Conservation (phyloP, 768 basidiomycete species). For the Leccinum ochraceum region DNA sequence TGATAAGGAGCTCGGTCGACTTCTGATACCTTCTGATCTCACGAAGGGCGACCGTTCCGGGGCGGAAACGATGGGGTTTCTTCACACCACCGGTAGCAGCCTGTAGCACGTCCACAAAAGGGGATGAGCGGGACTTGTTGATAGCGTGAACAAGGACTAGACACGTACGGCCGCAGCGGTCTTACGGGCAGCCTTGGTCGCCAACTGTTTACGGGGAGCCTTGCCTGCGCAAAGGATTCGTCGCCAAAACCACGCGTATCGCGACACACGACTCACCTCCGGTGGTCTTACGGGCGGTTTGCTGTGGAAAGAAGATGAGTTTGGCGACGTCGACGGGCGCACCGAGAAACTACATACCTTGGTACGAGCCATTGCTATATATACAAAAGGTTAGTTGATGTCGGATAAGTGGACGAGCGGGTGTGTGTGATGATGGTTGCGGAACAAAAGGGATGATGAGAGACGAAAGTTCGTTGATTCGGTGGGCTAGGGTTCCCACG, state of each 20-base stretch:
- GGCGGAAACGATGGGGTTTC: conserved; percentile 98
- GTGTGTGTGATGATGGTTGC: conserved; percentile 32
- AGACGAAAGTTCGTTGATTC: conserved; percentile 23
- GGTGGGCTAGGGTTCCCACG: conserved; percentile 34
- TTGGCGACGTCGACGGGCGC: neutral
- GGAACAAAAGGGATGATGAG: conserved; percentile 22
- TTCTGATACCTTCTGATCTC: conserved; percentile 99
- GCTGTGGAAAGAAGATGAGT: conserved; percentile 46
- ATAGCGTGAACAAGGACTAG: conserved; percentile 4
- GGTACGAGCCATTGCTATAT: conserved; percentile 75
- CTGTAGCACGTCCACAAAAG: conserved; percentile 31
- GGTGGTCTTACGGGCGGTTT: conserved; percentile 99
- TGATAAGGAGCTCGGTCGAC: conserved; percentile 97
- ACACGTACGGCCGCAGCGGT: conserved; percentile 65
- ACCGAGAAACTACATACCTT: conserved; percentile 51
- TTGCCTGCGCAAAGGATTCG: conserved; percentile 54
- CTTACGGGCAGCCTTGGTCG: conserved; percentile 94
- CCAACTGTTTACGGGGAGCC: conserved; percentile 92
- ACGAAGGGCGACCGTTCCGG: conserved; percentile 98
- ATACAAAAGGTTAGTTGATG: conserved; percentile 3
- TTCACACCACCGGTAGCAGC: conserved; percentile 95
- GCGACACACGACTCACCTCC: conserved; percentile 65
- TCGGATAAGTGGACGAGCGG: conserved; percentile 12
- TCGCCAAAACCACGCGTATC: conserved; percentile 19
- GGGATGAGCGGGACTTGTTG: conserved; percentile 8